These are phyloP conservation scores for Leccinum sublutescens DNA, from an alignment of 768 basidiomycete genomes.

Conservation along the genomic window DNA sequence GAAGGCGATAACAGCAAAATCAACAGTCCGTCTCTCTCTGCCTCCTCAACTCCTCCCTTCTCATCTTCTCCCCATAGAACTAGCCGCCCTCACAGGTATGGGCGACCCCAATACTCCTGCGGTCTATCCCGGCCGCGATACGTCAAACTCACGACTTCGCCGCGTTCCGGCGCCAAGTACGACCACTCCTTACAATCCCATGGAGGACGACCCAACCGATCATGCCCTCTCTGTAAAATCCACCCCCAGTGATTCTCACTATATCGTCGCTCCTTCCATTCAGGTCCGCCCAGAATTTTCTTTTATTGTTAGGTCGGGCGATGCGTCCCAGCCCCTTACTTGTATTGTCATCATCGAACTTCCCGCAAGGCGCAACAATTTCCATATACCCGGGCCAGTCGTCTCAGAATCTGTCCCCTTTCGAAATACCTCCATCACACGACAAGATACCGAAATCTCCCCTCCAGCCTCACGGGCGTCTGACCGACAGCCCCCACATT, in stretches of 20 bases:
- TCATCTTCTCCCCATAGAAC: slow-evolving; percentile 53
- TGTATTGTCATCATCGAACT: slow-evolving; percentile 94
- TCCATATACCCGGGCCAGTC: slow-evolving; percentile 54
- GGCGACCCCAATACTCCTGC: slow-evolving; percentile 55
- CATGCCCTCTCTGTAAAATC: slow-evolving; percentile 50
- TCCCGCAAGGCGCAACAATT: slow-evolving; percentile 63
- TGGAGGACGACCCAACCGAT: slow-evolving; percentile 85
- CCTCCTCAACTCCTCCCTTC: not conserved
- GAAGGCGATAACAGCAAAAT: slow-evolving; percentile 80
- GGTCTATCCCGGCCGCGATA: slow-evolving; percentile 71
- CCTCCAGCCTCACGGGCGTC: slow-evolving; percentile 8
- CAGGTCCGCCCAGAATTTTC: slow-evolving; percentile 92
- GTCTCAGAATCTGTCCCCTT: slow-evolving; percentile 45
- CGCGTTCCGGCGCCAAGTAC: slow-evolving; percentile 24
- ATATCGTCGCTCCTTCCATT: slow-evolving; percentile 89
- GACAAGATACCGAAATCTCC: slow-evolving; percentile 23
- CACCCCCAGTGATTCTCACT: slow-evolving; percentile 48
- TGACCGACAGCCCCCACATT: slow-evolving; percentile 20
- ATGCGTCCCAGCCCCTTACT: slow-evolving; percentile 80
- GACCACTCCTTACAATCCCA: slow-evolving; percentile 53
- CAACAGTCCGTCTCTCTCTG: slow-evolving; percentile 67
- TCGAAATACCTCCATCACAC: slow-evolving; percentile 26
- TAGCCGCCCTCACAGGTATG: slow-evolving; percentile 92
- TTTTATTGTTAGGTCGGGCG: slow-evolving; percentile 66
- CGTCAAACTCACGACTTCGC: slow-evolving; percentile 37